phyloP scores from a whole-genome alignment of 352 stramenopile genomes.

The Phytopythium boreale region DNA sequence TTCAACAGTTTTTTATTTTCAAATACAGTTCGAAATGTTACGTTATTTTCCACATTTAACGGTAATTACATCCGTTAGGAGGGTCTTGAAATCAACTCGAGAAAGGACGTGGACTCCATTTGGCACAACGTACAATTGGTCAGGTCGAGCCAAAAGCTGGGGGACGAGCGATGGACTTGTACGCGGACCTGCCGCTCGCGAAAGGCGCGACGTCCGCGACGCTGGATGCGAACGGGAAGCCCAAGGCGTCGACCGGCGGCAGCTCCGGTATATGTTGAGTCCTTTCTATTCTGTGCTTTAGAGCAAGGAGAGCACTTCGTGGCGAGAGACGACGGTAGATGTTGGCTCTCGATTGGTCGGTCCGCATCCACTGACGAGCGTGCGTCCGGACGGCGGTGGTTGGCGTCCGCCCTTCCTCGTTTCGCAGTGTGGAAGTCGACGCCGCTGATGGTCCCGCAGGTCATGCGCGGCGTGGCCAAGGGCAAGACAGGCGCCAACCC shows the following conservation, averaged over 20 bases:
- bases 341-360: not conserved
- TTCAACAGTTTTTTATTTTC: no score
- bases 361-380: not conserved
- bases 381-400: not conserved
- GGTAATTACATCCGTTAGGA: not conserved
- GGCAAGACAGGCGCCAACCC: slow-evolving; percentile 17
- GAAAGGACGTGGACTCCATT: not conserved
- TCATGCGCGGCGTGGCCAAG: slow-evolving; percentile 27
- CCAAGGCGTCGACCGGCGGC: slow-evolving; percentile 26
- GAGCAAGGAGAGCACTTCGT: not conserved
- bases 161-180: slow-evolving; percentile 61
- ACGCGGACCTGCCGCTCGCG: slow-evolving; percentile 68
- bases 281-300: not conserved
- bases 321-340: not conserved
- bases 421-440: slow-evolving; percentile 49
- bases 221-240: slow-evolving; percentile 47
- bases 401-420: not conserved
- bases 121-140: not conserved
- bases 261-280: slow-evolving; percentile 22
- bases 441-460: slow-evolving; percentile 49
- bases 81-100: not conserved
- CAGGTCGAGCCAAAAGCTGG: not conserved
- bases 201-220: slow-evolving; percentile 52
- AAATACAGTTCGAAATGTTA: no score
- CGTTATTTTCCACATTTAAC: not conserved